These are phyloP conservation scores for Ogataea degrootiae DNA, from an alignment of 805 yeast genomes.

Conservation along the genomic window DNA sequence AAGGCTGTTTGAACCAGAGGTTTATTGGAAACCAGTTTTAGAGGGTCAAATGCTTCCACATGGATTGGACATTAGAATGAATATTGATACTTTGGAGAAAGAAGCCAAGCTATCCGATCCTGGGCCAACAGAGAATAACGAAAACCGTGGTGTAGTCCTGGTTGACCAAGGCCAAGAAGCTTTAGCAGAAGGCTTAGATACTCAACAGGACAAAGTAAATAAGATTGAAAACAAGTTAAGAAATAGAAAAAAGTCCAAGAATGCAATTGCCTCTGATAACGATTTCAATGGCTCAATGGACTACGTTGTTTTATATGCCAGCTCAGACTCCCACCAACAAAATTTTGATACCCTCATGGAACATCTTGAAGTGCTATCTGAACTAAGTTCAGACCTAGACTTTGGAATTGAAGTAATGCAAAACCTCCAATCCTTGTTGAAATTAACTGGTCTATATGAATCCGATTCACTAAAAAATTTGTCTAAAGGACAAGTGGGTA, in stretches of 20 bases:
- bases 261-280: background rate
- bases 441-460: constrained; percentile 24
- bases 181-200: constrained; percentile 5
- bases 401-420: constrained; percentile 48
- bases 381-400: constrained; percentile 63
- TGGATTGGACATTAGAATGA: constrained; percentile 73
- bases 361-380: constrained; percentile 42
- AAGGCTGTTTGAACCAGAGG: constrained; percentile 53
- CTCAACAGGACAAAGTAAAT: background rate
- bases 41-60: constrained; percentile 76
- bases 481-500: constrained; percentile 7
- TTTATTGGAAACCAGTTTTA: constrained; percentile 63
- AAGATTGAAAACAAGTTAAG: constrained; percentile 5
- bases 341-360: constrained; percentile 8
- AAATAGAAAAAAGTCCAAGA: constrained; percentile 1
- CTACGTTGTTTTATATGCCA: constrained; percentile 4
- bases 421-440: constrained; percentile 30
- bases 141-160: constrained; percentile 2
- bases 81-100: constrained; percentile 63
- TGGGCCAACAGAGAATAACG: constrained; percentile 11
- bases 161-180: background rate
- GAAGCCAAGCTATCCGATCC: constrained; percentile 60
- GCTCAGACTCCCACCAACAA: background rate
- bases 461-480: constrained; percentile 2
- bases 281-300: constrained; percentile 3